These are phyloP conservation scores for Pichia sp. DNA, from an alignment of 1,139 yeast species.

Conservation along the genomic window DNA sequence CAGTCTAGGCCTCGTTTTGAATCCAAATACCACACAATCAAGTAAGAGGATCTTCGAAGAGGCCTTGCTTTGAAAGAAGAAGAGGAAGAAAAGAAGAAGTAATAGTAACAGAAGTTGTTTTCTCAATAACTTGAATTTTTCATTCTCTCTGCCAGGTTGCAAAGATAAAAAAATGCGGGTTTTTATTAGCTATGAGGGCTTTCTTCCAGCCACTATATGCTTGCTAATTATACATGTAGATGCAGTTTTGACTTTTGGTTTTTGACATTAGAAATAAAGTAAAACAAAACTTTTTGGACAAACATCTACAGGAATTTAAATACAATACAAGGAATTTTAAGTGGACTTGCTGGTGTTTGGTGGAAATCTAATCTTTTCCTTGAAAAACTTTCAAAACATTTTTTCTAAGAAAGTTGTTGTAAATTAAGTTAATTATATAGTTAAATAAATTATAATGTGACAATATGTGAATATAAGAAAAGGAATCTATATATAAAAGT, in stretches of 20 bases:
- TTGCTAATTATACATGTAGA: too few species aligned
- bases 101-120: neutral
- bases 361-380: too few species aligned
- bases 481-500: neutral
- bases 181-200: neutral
- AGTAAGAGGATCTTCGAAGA: slow-evolving; percentile 66
- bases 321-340: too few species aligned
- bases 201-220: neutral
- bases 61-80: slow-evolving; percentile 32
- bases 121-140: neutral
- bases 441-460: neutral
- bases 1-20: slow-evolving; percentile 65
- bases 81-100: neutral
- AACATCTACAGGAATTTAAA: too few species aligned
- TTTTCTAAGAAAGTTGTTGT: neutral
- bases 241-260: too few species aligned
- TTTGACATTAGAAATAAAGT: too few species aligned
- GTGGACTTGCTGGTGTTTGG: too few species aligned
- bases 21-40: slow-evolving; percentile 49
- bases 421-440: neutral
- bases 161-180: neutral
- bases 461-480: neutral
- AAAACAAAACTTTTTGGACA: too few species aligned
- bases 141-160: neutral
- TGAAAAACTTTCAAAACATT: too few species aligned